Evolutionary conservation across 441 rosid species (phyloP), one percentile per base, ranked within the genome.

Genomic region (Sinapis alba): DNA sequence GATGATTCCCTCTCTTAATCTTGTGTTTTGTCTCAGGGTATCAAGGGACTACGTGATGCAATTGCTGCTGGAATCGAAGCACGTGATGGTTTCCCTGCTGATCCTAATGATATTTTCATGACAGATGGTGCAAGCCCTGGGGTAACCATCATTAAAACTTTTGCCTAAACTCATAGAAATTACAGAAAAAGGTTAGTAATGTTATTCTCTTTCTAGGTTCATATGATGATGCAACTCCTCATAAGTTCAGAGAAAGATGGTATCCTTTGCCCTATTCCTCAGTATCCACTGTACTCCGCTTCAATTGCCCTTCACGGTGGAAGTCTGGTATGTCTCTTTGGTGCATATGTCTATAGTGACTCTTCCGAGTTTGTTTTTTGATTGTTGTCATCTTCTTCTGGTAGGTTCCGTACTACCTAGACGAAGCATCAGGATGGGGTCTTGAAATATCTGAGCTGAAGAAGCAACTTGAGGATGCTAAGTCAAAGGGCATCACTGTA

Each of bases 91-190:
- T 92, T 86, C 83, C 91, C 95, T 80, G 86, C 90, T 68, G 83
- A 93, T 84, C 85, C 99, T 63, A 85, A 93, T 84, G 98, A 95
- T 78, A 83, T 95, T 57, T 95, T 88, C 84, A 81, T 95, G 92
- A 92, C 98, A 9, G 99, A 95, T 82, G 99, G 98, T 84, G 98
- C 98, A 32, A 95, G 98, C 76, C 97, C 98, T 24, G 97, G 87
- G 81, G 98, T 90, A 91, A 69, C 23, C 21, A 47, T 64, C 57
- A 57, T 53, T 50, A 20, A n/a, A 72, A 10, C 50, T 72, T 41
- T 41, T 36, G 64, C 60, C 59, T 32, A 16, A 24, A 43, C 61
- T 63, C 3, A 0, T 58, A 23, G 0, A 23, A 24, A 4, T 54
- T 36, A 62, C 23, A 43, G 18, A 50, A 51, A 23, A 3, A 15